These are phyloP conservation scores for Opeltia flavorubescens DNA, from an alignment of 495 filamentous ascomycete species.

Conservation along the genomic window DNA sequence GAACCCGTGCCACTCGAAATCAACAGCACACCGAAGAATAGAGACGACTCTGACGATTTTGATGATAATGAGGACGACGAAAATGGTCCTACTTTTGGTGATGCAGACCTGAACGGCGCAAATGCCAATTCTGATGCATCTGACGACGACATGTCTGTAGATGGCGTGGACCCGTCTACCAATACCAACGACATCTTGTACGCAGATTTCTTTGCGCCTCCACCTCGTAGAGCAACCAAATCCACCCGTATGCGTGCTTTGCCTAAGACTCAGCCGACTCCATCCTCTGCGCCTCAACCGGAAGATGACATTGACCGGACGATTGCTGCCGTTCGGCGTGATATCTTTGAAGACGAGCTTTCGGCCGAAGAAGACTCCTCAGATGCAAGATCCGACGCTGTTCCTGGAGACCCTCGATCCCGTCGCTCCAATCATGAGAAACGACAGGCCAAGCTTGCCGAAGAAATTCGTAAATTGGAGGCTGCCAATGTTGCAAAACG, in stretches of 20 bases:
- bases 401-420: slow-evolving; percentile 23
- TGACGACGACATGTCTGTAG: slow-evolving; percentile 33
- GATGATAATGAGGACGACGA: slow-evolving; percentile 40
- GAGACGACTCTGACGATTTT: slow-evolving; percentile 21
- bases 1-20: slow-evolving; percentile 35
- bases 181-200: slow-evolving; percentile 82
- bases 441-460: slow-evolving; percentile 65
- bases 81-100: slow-evolving; percentile 57
- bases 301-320: slow-evolving; percentile 62
- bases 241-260: slow-evolving; percentile 27
- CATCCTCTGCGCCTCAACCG: slow-evolving; percentile 14
- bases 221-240: slow-evolving; percentile 51
- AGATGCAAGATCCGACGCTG: slow-evolving; percentile 31
- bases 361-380: slow-evolving; percentile 26
- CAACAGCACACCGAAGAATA: slow-evolving; percentile 8
- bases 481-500: slow-evolving; percentile 80
- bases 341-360: slow-evolving; percentile 76
- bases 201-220: slow-evolving; percentile 80
- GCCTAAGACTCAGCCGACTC: slow-evolving; percentile 33
- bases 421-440: slow-evolving; percentile 68
- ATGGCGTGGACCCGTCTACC: slow-evolving; percentile 32
- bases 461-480: slow-evolving; percentile 85
- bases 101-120: slow-evolving; percentile 46
- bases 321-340: slow-evolving; percentile 80
- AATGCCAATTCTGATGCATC: slow-evolving; percentile 36